Conservation (phyloP, 768 basidiomycete species). For the Leucocoprinus sp. region DNA sequence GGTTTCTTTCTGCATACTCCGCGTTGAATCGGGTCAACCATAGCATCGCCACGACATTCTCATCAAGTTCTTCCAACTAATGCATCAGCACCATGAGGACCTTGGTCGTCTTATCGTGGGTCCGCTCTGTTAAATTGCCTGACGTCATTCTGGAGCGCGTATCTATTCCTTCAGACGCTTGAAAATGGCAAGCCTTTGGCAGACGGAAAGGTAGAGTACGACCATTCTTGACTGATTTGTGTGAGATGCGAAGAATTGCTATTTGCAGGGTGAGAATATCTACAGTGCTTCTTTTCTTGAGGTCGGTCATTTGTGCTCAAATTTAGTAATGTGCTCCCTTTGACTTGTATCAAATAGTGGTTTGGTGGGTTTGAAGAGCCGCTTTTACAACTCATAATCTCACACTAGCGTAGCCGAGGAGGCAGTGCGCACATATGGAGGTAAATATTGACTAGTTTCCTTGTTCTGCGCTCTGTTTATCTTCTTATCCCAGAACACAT, state of each 20-base stretch:
- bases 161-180: constrained; percentile 52
- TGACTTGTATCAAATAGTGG: constrained; percentile 43
- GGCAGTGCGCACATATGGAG: constrained; percentile 86
- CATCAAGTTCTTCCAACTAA: constrained; percentile 66
- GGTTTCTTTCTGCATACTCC: not conserved
- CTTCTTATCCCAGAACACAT: constrained; percentile 53
- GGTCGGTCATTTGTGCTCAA: constrained; percentile 30
- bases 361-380: constrained; percentile 47
- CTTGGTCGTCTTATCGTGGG: constrained; percentile 78
- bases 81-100: constrained; percentile 83
- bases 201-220: constrained; percentile 60
- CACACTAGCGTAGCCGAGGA: constrained; percentile 61
- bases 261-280: constrained; percentile 64
- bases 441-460: constrained; percentile 27
- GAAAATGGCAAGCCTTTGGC: constrained; percentile 92
- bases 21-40: not conserved
- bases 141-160: constrained; percentile 19
- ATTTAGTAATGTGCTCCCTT: not conserved
- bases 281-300: constrained; percentile 86
- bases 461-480: not conserved
- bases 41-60: constrained; percentile 81
- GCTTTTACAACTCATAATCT: constrained; percentile 7
- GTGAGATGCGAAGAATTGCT: constrained; percentile 3
- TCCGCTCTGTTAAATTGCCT: constrained; percentile 11
- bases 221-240: not conserved